Evolutionary conservation across 2,329 filamentous ascomycete genomes (phyloP).

Genomic region (Trichothecium roseum): DNA sequence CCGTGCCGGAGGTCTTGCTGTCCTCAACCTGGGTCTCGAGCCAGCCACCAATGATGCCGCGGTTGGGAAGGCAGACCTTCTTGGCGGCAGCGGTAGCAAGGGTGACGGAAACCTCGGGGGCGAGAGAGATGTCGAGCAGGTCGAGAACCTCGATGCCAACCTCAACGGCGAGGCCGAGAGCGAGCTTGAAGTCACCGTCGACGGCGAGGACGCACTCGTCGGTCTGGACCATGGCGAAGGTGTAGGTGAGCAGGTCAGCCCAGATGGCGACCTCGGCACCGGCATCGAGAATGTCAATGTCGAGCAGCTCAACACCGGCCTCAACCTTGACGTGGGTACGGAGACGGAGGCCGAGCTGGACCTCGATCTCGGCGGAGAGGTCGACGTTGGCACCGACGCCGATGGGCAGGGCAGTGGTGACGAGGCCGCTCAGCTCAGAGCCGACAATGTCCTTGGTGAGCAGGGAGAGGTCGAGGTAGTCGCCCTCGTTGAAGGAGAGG

Average conservation of each 20-base stretch:
- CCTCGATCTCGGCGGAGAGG: constrained; percentile 30
- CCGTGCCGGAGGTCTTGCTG: constrained; percentile 2
- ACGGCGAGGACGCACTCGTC: constrained; percentile 22
- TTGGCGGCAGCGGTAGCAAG: constrained; percentile 14
- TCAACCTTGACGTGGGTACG: constrained; percentile 33
- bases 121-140: constrained; percentile 25
- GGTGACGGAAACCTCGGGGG: constrained; percentile 28
- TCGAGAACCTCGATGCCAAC: constrained; percentile 14
- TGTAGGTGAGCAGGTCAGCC: constrained; percentile 44
- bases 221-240: constrained; percentile 26
- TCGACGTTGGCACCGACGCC: constrained; percentile 13
- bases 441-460: constrained; percentile 26
- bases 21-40: background rate
- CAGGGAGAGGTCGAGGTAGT: constrained; percentile 28
- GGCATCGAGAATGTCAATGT: constrained; percentile 21
- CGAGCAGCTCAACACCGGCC: constrained; percentile 17
- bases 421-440: constrained; percentile 27
- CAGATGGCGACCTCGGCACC: constrained; percentile 35
- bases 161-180: constrained; percentile 13
- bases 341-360: constrained; percentile 39
- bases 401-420: constrained; percentile 14
- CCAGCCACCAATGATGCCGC: constrained; percentile 7
- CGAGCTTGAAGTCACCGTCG: constrained; percentile 11
- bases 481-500: constrained; percentile 35
- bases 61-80: constrained; percentile 10